Base-by-base conservation (phyloP, 2,329 filamentous ascomycete genomes). In the Periconia sp. region DNA sequence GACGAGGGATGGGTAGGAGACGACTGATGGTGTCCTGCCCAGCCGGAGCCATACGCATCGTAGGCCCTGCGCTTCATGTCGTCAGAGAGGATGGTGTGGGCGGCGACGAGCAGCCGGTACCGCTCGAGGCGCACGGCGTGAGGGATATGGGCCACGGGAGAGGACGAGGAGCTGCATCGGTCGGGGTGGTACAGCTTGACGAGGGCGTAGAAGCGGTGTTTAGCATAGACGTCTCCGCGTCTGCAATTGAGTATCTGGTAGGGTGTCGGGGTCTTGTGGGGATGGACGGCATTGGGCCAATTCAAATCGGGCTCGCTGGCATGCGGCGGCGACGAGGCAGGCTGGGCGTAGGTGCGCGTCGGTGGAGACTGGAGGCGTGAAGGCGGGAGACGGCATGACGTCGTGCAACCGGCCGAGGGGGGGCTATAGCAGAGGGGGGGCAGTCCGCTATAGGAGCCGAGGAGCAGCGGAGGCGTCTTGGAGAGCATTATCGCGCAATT, bases 121-220 rank as follows among this genome's bases (percentile, higher is more conserved):
- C 94, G 87, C 64, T 96, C 89, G n/a, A 94, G 77, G 48, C 87
- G 86, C 21, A 82, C 79, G 18, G 81, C 71, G 15, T 81, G 78
- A 0, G 88, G 76, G 19, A 66, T 75, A 66, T 47, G 74, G 69
- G 46, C 73, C 68, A 61, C 59, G 45, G 68, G 71, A 25, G 65
- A 65, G n/a, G n/a, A n/a, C 26, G 57, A 43, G 29, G 55, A 37
- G 28, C 68, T 64, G 43, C 63, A 66, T 46, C 81, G 82, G 69
- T 99, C 94, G 0, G 94, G 94, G 65, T 99, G 94, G 73, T 99
- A 99, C 33, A 95, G 78, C 75, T 97, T 99, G 44, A 95, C 94
- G 38, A 99, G 82, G 63, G 92, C 82, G 70, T 95, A 94, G 78
- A 91, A 99, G 46, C 84, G 84, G 30, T 79, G 74, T 71, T 99